Base-by-base conservation (phyloP, 352 stramenopile genomes). In the Albugo candida region DNA sequence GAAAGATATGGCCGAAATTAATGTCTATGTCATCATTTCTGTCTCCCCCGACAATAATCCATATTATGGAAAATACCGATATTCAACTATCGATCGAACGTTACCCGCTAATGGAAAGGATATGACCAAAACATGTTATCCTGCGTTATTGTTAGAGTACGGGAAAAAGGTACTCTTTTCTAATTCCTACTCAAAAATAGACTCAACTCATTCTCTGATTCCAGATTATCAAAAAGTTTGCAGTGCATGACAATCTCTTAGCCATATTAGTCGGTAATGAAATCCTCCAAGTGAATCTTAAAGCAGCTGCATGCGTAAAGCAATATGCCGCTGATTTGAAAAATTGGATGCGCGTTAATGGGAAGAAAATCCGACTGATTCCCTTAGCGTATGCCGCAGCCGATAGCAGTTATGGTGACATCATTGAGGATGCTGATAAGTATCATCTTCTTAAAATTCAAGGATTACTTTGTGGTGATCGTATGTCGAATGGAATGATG, bases 11-110 rank as follows among this genome's bases (percentile, higher is more conserved):
- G 75, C 63, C 0, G 56, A 45, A 14, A 51, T 85, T 1, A 70
- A 71, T 37, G 68, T 92, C 14, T 92, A 92, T 57, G 71, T 92
- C 38, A 61, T 92, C 48, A 63, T 85, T 13, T 73, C 73, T 0
- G 78, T 68, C 16, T 87, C 78, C 41, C 78, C 78, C 5, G 76
- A 83, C 48, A 87, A 86, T 53, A 70, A 80, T 39, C 66, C 63
- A 0, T 92, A 92, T 64, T 92, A 75, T 55, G 78, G 73, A 46
- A 83, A 85, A 48, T 92, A 92, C 58, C 65, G 69, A 18, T 92
- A 73, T 57, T 82, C 70, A 36, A 81, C 70, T 19, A 82, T 84
- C 51, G 79, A 65, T 13, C 81, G 81, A 49, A 60, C 44, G n/a
- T 52, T 75, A n/a, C 63, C 67, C 38, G 62, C 70, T 45, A 56